Evolutionary conservation across 768 basidiomycete species (phyloP), one percentile per base, ranked within the genome.

Genomic region (Lactarius vividus): DNA sequence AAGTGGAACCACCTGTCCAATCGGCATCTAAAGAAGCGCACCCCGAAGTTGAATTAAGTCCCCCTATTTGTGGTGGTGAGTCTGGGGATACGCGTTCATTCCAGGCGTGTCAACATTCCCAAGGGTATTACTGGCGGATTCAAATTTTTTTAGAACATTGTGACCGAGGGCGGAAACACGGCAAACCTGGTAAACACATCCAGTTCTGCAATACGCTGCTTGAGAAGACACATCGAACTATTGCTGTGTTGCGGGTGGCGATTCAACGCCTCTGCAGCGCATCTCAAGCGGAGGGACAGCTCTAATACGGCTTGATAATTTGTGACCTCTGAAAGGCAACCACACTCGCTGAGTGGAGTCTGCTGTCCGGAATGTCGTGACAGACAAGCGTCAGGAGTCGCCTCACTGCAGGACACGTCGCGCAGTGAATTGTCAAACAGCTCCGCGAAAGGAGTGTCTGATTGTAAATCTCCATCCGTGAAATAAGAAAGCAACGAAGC

Each of bases 251-350:
- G 75, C 23, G 81, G 71, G 18, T 82, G 83, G 46, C 78, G 82
- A 13, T 80, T 77, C 46, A 89, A 80, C 44, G 83, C 76, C 60
- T 85, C 80, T 13, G 83, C 81, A 13, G 85, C 86, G 70, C 81
- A 85, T 28, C 86, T 80, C 26, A 89, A 79, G 59, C 85, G 79
- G 35, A 88, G 75, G 2, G 86, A 88, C n/a, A 89, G 77, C 70
- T 89, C 87, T 13, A 88, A 79, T 26, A 87, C 77, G n/a, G 80
- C 81, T 62, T 77, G 83, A 71, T 89, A 88, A 70, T 77, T 82
- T 23, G 78, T 70, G 10, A 79, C 70, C 65, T 88, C 87, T 61
- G 81, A 78, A 31, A 88, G 77, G 71, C 87, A 89, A 5, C 81
- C 83, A 67, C 87, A 88, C 85, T 82, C 18, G 77, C 77, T 35